Percentiles rank a stretch among this genome's conserved stretches.
Evolutionary conservation across 2,329 filamentous ascomycete species (phyloP).

Genomic region (Hysterium pulicare): DNA sequence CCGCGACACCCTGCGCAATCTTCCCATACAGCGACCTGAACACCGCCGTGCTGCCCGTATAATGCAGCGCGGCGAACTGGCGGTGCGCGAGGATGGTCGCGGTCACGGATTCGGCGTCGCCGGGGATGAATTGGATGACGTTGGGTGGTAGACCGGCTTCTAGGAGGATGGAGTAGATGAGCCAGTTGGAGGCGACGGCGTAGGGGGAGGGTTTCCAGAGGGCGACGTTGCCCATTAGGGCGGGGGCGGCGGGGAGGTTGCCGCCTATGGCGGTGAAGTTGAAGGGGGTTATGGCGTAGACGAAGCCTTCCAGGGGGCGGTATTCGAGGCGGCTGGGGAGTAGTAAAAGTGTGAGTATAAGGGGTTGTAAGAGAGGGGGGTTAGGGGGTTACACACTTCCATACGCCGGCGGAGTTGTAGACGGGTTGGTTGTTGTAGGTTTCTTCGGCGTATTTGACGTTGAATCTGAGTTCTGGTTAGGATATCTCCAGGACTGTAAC

Average conservation of each 20-base stretch:
- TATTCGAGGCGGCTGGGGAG: constrained; percentile 72
- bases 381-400: constrained; percentile 62
- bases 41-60: constrained; percentile 87
- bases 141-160: constrained; percentile 86
- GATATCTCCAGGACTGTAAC: background rate
- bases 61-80: constrained; percentile 88
- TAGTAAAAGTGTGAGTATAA: constrained; percentile 18
- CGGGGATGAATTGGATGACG: constrained; percentile 91
- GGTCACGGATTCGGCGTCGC: constrained; percentile 81
- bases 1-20: constrained; percentile 76
- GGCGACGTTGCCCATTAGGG: constrained; percentile 89
- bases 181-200: constrained; percentile 85
- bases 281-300: constrained; percentile 91
- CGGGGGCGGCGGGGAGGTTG: constrained; percentile 79
- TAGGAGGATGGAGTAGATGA: constrained; percentile 84
- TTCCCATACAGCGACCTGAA: constrained; percentile 86
- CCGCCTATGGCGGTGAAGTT: constrained; percentile 96
- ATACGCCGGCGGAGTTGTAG: constrained; percentile 78
- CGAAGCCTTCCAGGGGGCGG: constrained; percentile 87
- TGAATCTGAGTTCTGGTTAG: constrained; percentile 55
- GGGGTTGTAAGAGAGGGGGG: background rate
- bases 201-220: constrained; percentile 95
- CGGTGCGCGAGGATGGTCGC: constrained; percentile 70
- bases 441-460: constrained; percentile 90
- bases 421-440: constrained; percentile 82